Conservation (phyloP, 257 asterid genomes). For the Primulina tabacum region DNA sequence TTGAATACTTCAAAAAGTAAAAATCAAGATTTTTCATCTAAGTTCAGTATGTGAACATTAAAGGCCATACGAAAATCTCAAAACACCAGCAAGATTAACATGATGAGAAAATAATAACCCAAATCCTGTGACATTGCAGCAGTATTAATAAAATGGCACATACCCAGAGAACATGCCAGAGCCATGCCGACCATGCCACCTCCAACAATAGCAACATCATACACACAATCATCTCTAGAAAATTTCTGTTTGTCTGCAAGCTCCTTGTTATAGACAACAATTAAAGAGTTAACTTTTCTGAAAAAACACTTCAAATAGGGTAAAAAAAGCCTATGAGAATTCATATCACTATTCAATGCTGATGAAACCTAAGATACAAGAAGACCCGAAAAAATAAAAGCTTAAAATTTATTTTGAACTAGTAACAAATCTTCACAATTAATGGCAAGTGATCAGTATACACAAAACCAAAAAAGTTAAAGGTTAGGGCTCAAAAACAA, state of each 20-base stretch:
- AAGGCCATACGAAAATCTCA: constrained; percentile 14
- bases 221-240: constrained; percentile 39
- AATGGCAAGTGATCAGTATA: neutral
- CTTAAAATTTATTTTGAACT: neutral
- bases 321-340: neutral
- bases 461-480: too few species aligned
- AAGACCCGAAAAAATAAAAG: constrained; percentile 9
- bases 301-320: neutral
- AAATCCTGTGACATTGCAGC: constrained; percentile 19
- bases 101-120: constrained; percentile 8
- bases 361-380: constrained; percentile 9
- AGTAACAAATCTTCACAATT: neutral
- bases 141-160: constrained; percentile 7
- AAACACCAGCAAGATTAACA: neutral
- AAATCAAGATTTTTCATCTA: neutral
- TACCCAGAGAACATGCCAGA: constrained; percentile 89
- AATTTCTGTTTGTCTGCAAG: constrained; percentile 30
- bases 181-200: constrained; percentile 99
- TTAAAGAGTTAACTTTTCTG: constrained; percentile 13
- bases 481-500: too few species aligned
- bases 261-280: constrained; percentile 36
- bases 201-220: constrained; percentile 97
- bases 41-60: constrained; percentile 1
- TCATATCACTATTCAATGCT: neutral
- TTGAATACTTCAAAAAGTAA: constrained; percentile 1